Percentiles rank a stretch among this genome's conserved stretches.
These are phyloP conservation scores for Kodamaea restingae DNA, from an alignment of 805 yeast genomes.

Conservation along the genomic window DNA sequence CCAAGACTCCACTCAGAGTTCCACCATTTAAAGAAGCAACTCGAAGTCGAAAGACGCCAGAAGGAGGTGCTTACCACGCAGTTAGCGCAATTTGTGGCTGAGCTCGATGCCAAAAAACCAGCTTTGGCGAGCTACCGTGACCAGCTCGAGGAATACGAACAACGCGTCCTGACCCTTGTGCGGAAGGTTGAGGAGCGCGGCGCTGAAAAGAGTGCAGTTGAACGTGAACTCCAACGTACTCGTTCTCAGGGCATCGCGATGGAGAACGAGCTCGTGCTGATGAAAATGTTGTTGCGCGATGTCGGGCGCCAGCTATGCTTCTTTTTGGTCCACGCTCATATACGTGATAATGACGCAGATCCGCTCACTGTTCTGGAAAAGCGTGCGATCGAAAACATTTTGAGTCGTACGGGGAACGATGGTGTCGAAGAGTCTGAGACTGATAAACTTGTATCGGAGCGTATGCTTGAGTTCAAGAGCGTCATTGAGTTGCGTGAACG, in stretches of 20 bases:
- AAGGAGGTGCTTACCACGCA: slow-evolving; percentile 68
- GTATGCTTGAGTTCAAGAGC: slow-evolving; percentile 66
- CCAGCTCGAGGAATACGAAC: slow-evolving; percentile 54
- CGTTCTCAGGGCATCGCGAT: slow-evolving; percentile 36
- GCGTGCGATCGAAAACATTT: slow-evolving; percentile 55
- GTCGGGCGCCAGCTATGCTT: slow-evolving; percentile 79
- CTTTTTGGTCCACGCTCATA: slow-evolving; percentile 61
- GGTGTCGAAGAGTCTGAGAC: slow-evolving; percentile 54
- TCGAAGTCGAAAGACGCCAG: slow-evolving; percentile 65
- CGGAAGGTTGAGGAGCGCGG: slow-evolving; percentile 50
- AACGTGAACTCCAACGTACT: slow-evolving; percentile 35
- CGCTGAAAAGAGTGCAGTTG: slow-evolving; percentile 44
- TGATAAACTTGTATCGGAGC: slow-evolving; percentile 63
- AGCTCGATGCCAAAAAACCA: slow-evolving; percentile 77
- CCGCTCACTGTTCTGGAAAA: slow-evolving; percentile 66
- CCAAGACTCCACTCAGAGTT: slow-evolving; percentile 65
- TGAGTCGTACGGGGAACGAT: slow-evolving; percentile 33
- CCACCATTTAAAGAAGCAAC: slow-evolving; percentile 58
- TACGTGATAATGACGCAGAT: slow-evolving; percentile 50
- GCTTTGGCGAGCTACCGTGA: slow-evolving; percentile 60
- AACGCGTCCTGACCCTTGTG: slow-evolving; percentile 48
- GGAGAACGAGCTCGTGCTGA: slow-evolving; percentile 43
- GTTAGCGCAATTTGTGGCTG: slow-evolving; percentile 66
- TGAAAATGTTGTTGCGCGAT: slow-evolving; percentile 62
- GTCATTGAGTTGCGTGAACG: slow-evolving; percentile 66